Base-by-base conservation (phyloP, 2,329 filamentous ascomycete genomes). In the Talaromyces sp. region DNA sequence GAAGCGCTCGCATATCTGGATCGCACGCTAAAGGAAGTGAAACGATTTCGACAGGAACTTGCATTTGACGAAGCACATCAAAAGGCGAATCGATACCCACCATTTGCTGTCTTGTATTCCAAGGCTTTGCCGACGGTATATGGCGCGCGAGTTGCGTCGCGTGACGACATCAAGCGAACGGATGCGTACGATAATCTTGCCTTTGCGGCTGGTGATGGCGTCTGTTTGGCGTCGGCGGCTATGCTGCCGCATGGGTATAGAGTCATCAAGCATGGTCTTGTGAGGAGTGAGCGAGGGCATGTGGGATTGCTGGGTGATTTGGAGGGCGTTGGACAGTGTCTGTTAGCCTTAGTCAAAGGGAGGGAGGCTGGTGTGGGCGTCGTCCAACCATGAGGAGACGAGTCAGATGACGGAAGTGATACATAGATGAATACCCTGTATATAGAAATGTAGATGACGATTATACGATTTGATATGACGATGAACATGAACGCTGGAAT, bases 141-240 rank as follows among this genome's bases (percentile, higher is more conserved):
- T 73, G 92, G 90, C 0, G 92, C 91, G 0, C 88, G 89, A 52
- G 92, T 98, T 0, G 80, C 85, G 15, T 87, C 87, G 2, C 83
- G 85, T 3, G 92, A 94, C 62, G 88, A 85, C 0, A 97, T 97
- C 69, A 85, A 87, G 59, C 87, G 87, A 67, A 81, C 87, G 0
- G 92, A 96, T 75, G 89, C 87, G 0, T 97, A 96, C 74, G 92
- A 96, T 69, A 89, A 96, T 70, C 83, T 98, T 2, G 86, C 92
- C 0, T 97, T 97, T 78, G 90, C 90, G 0, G 89, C 89, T 25
- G 93, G 93, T 2, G 93, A 98, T 74, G 94, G 93, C 0, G 93
- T 98, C 0, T 92, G 94, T 63, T 84, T 97, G 7, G 91, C 93
- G 0, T 87, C 87, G 60, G 91, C 94, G 67, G 90, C 93, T 0